Evolutionary conservation across 1,284 basidiomycete genomes (phyloP), one percentile per base, ranked within the genome.

Genomic region (Trichosporon sp.): DNA sequence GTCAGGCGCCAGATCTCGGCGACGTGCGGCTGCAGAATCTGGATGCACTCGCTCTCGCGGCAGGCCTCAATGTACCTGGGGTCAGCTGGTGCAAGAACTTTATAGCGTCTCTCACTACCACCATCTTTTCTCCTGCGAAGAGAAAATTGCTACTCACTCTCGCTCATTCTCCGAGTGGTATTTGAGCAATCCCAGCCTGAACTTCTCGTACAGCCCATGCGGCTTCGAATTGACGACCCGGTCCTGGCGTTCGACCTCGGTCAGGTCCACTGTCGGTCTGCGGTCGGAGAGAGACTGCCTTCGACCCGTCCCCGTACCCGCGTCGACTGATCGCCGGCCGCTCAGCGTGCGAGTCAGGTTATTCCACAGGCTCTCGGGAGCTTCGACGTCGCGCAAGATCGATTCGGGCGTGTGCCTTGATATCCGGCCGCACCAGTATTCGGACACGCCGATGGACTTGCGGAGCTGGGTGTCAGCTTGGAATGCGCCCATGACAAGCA

Each of bases 1-100:
- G 82, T 83, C 70, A 82, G 69, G 12, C 80, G 72, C 83, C 83
- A 84, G 14, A 84, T 78, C 74, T 84, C 82, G 0, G 83, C 83
- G 5, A 81, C 76, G 48, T 80, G 78, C 14, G 78, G 77, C 65
- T 78, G 70, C 56, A 79, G 79, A 10, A 83, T 78, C 35, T 82
- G 75, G n/a, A 84, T 73, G 61, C 80, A 78, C 65, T 79, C 76
- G 21, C 78, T 78, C 63, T 84, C 83, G 14, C 78, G 73, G 54
- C 75, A 78, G 12, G 80, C 71, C 69, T 82, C 81, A 66, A 84
- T 83, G 70, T 84, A 84, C 68, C 80, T 78, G 40, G 66, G 8
- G 73, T 80, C 78, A 68, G 51, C 37, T 68, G 1, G 38, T 4
- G 26, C 8, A 56, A 61, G 21, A 65, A 3, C 38, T 43, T 19